phyloP scores from a whole-genome alignment of 345 rosid genomes.

The Arabis hirsuta region DNA sequence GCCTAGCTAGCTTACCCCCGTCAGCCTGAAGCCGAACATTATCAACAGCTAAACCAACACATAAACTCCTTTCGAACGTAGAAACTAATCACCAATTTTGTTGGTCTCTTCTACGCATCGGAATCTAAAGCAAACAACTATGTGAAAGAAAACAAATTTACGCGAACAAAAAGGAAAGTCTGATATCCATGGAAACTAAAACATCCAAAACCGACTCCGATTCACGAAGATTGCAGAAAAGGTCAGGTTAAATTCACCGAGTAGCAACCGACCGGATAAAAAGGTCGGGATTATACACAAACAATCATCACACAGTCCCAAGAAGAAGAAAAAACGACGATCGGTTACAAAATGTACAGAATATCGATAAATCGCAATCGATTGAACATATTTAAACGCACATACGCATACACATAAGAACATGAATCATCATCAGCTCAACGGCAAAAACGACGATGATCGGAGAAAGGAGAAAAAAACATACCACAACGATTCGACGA shows the following conservation, averaged over 20 bases:
- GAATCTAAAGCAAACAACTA: constrained; percentile 19
- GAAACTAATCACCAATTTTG: constrained; percentile 9
- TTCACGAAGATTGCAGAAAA: constrained; percentile 24
- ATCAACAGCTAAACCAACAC: constrained; percentile 3
- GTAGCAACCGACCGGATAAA: background rate
- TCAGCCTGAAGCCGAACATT: constrained; percentile 10
- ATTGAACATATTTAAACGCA: constrained; percentile 15
- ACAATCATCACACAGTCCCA: constrained; percentile 20
- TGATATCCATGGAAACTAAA: background rate
- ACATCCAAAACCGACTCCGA: constrained; percentile 7
- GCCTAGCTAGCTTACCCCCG: constrained; percentile 35
- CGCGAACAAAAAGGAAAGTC: background rate
- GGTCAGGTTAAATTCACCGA: constrained; percentile 10
- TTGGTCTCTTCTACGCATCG: constrained; percentile 24
- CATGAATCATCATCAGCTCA: constrained; percentile 19
- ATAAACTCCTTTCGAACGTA: background rate
- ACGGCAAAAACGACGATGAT: constrained; percentile 13
- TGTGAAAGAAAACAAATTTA: background rate
- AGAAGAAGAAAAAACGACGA: background rate
- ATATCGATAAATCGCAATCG: constrained; percentile 13
- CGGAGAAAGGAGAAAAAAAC: constrained; percentile 27
- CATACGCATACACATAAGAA: background rate
- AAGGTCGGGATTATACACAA: constrained; percentile 14
- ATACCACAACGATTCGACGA: constrained; percentile 36
- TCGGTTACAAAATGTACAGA: constrained; percentile 5